Evolutionary conservation across 2,329 filamentous ascomycete species (phyloP), one percentile per base, ranked within the genome.

Genomic region (Ascochyta lentis): DNA sequence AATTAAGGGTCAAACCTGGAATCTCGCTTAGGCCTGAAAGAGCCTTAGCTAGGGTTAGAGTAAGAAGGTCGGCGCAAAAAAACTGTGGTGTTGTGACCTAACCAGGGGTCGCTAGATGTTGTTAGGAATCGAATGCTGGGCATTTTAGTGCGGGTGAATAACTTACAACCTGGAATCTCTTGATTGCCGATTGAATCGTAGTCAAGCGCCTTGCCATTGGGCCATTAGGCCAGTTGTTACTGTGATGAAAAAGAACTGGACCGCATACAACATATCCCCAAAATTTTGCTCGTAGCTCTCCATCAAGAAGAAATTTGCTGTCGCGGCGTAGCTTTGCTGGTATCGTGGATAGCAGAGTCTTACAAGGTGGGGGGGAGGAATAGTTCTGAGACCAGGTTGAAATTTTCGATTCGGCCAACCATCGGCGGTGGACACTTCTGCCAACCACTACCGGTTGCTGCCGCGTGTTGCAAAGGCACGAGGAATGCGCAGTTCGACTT

Each of bases 171-270:
- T 49, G 47, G 37, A 49, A 49, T 49, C 47, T 49, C 47, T 49
- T 49, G 47, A 49, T 49, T 35, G 13, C 33, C 13, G 47, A 49
- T 19, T 10, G 5, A 58, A 66, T 80, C 80, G 80, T 81, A 82
- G 80, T 82, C 80, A 83, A 81, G 79, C 80, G 79, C 80, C 80
- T 82, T 82, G 79, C 80, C 80, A 82, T 82, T 82, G 80, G 80
- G 80, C 80, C 80, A 82, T 65, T 64, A 61, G 67, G 60, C 68
- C 67, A 46, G 46, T 49, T 37, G 29, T 5, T 41, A 24, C n/a
- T 41, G n/a, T 9, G 12, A 40, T 55, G 34, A 23, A 26, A 15
- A 12, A 3, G 19, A 19, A 19, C 0, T 19, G 2, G 19, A 19
- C 19, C 19, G 19, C 19, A 19, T 19, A 19, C 19, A 19, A 19